phyloP scores from a whole-genome alignment of 139 green algal genomes.

The Gonium pectorale region DNA sequence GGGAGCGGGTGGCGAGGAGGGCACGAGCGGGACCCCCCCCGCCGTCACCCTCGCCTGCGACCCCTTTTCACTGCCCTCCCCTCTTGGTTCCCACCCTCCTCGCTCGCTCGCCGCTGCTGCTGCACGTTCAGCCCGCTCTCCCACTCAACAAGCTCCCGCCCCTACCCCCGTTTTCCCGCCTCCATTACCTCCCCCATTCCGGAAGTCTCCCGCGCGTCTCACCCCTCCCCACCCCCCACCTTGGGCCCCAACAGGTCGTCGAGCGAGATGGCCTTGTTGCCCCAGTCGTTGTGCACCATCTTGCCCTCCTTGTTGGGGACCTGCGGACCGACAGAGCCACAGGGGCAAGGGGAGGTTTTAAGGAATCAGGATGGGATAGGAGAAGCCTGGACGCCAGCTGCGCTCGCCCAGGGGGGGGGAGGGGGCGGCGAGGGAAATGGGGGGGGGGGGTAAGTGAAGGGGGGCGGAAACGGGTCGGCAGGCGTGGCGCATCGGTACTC shows the following conservation, averaged over 20 bases:
- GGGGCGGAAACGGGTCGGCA: no score
- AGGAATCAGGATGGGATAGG: not conserved
- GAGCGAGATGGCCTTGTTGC: not conserved
- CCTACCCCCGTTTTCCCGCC: no score
- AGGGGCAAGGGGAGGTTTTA: not conserved
- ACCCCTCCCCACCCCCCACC: not conserved
- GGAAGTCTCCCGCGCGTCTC: no score
- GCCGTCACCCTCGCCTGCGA: not conserved
- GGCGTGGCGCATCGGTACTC: no score
- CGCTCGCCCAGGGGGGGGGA: not conserved
- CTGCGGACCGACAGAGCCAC: not conserved
- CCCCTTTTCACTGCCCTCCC: no score
- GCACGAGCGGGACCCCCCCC: not conserved
- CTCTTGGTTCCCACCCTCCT: no score
- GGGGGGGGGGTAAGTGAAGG: no score
- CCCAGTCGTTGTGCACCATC: constrained; percentile 12
- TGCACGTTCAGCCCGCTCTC: no score
- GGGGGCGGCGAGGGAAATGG: no score
- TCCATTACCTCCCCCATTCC: no score
- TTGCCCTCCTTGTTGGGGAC: not conserved
- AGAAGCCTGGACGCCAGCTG: not conserved
- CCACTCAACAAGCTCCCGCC: no score
- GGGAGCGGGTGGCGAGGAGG: not conserved
- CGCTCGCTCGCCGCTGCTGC: no score
- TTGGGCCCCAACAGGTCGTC: constrained; percentile 7